Conservation (phyloP, 805 yeast species). For the Myxozyma geophila region DNA sequence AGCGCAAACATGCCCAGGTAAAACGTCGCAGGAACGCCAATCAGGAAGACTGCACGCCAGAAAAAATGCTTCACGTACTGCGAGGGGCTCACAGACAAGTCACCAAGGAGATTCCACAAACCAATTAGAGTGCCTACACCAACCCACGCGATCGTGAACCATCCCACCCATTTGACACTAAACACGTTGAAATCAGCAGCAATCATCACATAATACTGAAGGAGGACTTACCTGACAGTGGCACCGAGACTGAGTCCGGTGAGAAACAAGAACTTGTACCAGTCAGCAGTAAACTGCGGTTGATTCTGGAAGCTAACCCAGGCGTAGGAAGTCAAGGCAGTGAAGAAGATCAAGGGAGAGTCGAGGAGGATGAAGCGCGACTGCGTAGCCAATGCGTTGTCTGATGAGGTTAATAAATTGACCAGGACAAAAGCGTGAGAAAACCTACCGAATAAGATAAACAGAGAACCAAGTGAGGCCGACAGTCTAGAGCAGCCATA, state of each 20-base stretch:
- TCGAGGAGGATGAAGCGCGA: conserved; percentile 59
- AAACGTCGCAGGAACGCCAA: conserved; percentile 60
- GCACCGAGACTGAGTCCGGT: conserved; percentile 59
- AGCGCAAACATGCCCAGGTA: conserved; percentile 62
- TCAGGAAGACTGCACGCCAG: conserved; percentile 50
- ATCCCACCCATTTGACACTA: conserved; percentile 73
- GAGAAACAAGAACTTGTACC: conserved; percentile 58
- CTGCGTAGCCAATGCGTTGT: conserved; percentile 67
- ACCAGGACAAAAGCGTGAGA: neutral
- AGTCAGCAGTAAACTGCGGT: conserved; percentile 52
- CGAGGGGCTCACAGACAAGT: conserved; percentile 50
- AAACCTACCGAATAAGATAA: conserved; percentile 55
- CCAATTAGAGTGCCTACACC: conserved; percentile 54
- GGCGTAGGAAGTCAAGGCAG: conserved; percentile 55
- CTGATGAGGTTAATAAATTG: conserved; percentile 10
- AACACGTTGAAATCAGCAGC: neutral
- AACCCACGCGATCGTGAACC: conserved; percentile 70
- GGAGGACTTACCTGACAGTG: conserved; percentile 44
- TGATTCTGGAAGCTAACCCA: conserved; percentile 56
- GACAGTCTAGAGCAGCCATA: conserved; percentile 58
- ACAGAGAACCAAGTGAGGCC: conserved; percentile 55
- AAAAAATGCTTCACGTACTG: conserved; percentile 50
- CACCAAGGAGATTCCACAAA: conserved; percentile 74
- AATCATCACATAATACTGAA: neutral
- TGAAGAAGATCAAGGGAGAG: conserved; percentile 50